Evolutionary conservation across 345 rosid species (phyloP), one percentile per base, ranked within the genome.

Genomic region (Theobroma cacao): DNA sequence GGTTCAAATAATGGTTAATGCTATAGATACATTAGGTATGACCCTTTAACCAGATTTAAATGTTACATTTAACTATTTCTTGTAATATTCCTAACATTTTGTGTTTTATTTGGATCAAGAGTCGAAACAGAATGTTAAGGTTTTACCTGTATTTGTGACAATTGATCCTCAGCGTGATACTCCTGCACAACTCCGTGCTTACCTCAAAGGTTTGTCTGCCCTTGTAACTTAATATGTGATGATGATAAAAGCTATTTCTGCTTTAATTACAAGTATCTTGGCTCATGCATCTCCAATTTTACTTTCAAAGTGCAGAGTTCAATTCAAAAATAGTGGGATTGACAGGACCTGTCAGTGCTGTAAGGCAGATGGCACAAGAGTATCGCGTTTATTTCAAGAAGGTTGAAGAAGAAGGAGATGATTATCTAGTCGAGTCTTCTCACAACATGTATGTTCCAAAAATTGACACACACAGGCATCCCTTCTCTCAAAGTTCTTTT

Each of bases 151-250:
- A 45, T 96, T 89, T 74, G 95, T 96, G 68, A 90, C 98, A 13
- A 87, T 96, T 55, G 98, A 96, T 87, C 99, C 99, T 79, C 94
- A 89, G 72, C 90, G 97, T 18, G 99, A 96, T 63, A 87, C 87
- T 26, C 90, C 92, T 71, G 80, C 89, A 18, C 99, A 96, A 79
- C 97, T 94, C 52, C 68, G 77, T 18, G 89, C 93, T 45, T 96
- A 92, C 85, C 91, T 96, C 70, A 84, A 85, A 90, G 99, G 99
- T 92, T 74, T 12, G 76, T 59, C 26, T 72, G 73, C 41, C 45
- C 77, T 78, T n/a, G 30, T 34, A 30, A 50, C 75, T 30, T 41
- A 12, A 47, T 47, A 30, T 34, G 2, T 24, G 34, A 2, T 47
- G 9, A 45, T 26, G 41, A 60, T 33, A 31, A n/a, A n/a, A 61